Base-by-base conservation (phyloP, 106 monocot species). In the Allium fistulosum region DNA sequence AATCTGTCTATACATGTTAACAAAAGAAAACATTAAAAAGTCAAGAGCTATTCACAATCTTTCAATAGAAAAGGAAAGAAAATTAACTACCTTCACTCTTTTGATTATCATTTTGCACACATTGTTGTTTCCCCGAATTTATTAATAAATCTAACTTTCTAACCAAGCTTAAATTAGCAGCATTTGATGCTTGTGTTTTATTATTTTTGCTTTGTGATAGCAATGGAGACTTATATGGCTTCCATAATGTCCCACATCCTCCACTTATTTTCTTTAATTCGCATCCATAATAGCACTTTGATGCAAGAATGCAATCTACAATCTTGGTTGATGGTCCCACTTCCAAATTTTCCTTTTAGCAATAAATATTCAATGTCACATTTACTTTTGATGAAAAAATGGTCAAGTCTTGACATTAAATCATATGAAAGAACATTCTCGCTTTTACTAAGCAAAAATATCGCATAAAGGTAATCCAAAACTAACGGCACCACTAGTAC, bases 231-330 rank as follows among this genome's bases (percentile, higher is more conserved):
- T 84, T 91, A 8, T 68, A 15, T 64, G 53, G 49, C 37, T 84
- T 91, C 64, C 61, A 74, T 53, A 67, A 48, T 22, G 22, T 1
- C 22, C 69, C 77, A 74, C 65, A 80, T 48, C 73, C 77, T 52
- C 75, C 76, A 13, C 11, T 74, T 22, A 22, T 22, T 22, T 22
- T 22, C 17, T 37, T 59, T 26, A 77, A 67, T 68, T 77, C 79
- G 76, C 76, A 82, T 53, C 87, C 87, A 66, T 87, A 75, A 67
- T 75, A 84, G 2, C 66, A 53, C 56, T 91, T 91, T 6, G 87
- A 69, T 0, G 71, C 63, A 37, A 91, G 81, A 75, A 91, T 73
- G 28, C 87, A 91, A 58, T 91, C 84, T 17, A 87, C 91, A 55
- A 91, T 78, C 53, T 84, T 87, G 7, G 66, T 68, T 2, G 78